Evolutionary conservation across 768 basidiomycete species (phyloP).

Genomic region (Boletus edulis): DNA sequence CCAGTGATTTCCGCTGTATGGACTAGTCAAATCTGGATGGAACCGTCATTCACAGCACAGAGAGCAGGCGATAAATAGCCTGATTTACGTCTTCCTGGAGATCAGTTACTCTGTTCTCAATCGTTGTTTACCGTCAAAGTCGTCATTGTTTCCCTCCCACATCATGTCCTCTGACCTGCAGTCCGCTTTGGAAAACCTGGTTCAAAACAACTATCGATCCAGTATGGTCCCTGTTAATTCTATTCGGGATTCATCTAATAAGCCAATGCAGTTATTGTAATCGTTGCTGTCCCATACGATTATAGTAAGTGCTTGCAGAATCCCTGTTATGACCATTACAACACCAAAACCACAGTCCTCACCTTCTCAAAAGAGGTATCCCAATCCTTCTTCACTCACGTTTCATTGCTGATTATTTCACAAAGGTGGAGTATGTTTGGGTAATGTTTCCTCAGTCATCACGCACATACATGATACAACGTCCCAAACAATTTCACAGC

Average conservation of each 20-base stretch:
- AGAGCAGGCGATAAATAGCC: no score
- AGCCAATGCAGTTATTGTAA: neutral
- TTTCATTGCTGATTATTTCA: neutral
- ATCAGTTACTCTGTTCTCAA: no score
- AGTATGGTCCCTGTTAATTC: neutral
- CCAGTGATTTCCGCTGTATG: no score
- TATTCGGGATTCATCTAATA: neutral
- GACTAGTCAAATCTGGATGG: no score
- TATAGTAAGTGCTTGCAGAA: neutral
- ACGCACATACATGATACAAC: neutral
- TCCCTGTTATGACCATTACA: neutral
- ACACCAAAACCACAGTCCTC: neutral
- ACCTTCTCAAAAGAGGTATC: neutral
- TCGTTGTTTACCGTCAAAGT: no score
- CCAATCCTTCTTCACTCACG: neutral
- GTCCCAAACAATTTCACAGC: neutral
- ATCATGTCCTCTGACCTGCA: neutral
- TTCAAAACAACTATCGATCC: neutral
- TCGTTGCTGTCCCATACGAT: neutral
- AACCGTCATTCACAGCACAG: no score
- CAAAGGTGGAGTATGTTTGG: neutral
- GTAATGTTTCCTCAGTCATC: neutral
- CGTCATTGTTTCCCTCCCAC: no score
- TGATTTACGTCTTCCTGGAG: no score
- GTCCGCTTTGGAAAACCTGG: neutral